These are phyloP conservation scores for Insectozyma bohioensis DNA, from an alignment of 1,139 yeast genomes.

Conservation along the genomic window DNA sequence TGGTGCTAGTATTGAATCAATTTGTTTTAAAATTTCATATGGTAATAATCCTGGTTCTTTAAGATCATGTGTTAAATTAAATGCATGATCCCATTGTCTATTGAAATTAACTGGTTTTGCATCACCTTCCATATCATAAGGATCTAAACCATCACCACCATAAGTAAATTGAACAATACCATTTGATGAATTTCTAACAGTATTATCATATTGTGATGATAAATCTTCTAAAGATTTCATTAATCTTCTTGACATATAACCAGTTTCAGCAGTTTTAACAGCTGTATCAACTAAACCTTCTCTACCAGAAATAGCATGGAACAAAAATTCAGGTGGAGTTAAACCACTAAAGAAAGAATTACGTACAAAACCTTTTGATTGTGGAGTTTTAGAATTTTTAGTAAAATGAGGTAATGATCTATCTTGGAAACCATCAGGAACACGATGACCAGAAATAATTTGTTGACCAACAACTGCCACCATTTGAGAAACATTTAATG, in stretches of 20 bases:
- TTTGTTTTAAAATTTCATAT: conserved; percentile 58
- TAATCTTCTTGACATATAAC: conserved; percentile 97
- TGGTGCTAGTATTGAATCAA: conserved; percentile 58
- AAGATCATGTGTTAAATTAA: conserved; percentile 63
- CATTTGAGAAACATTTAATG: conserved; percentile 98
- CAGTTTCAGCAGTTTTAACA: conserved; percentile 98
- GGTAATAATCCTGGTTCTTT: conserved; percentile 66
- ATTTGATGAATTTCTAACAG: conserved; percentile 92
- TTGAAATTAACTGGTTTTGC: conserved; percentile 92
- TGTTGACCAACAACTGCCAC: conserved; percentile 99
- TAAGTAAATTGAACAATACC: conserved; percentile 97
- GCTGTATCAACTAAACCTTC: conserved; percentile 99
- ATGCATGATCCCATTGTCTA: conserved; percentile 94
- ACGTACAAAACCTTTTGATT: conserved; percentile 95
- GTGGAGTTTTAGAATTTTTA: conserved; percentile 95
- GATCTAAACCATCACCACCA: conserved; percentile 99
- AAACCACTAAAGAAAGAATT: conserved; percentile 93
- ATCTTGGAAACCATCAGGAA: conserved; percentile 99
- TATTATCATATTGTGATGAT: conserved; percentile 88
- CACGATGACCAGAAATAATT: conserved; percentile 97
- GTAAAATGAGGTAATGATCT: conserved; percentile 97
- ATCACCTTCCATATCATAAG: conserved; percentile 98
- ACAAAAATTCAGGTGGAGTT: conserved; percentile 93
- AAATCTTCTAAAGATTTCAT: conserved; percentile 98
- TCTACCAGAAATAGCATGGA: conserved; percentile 99